Conservation (phyloP, 163 green algal species). For the Scenedesmus sp. region DNA sequence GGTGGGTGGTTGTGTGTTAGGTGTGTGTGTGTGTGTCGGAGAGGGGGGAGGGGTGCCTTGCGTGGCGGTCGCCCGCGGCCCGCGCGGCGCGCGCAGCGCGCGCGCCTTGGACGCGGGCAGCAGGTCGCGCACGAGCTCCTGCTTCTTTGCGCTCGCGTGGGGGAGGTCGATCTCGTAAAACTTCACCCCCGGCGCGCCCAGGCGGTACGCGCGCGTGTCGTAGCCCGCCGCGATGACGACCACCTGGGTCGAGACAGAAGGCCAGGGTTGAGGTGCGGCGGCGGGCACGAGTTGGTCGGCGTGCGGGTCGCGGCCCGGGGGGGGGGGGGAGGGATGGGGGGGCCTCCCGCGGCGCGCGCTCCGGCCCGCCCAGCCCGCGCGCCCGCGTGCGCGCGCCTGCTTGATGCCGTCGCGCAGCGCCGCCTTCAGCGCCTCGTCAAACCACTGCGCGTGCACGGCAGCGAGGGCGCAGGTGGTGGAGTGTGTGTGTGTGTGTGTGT, state of each 20-base stretch:
- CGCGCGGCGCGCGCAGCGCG: too few species aligned
- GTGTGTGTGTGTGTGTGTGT: too few species aligned
- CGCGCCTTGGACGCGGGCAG: slow-evolving; percentile 35
- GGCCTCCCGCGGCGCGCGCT: too few species aligned
- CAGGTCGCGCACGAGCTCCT: slow-evolving; percentile 61
- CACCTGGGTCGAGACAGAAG: slow-evolving; percentile 52
- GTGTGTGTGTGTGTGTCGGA: slow-evolving; percentile 8
- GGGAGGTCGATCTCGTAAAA: slow-evolving; percentile 76
- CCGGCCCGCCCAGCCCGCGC: too few species aligned
- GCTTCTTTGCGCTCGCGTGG: slow-evolving; percentile 61
- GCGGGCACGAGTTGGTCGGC: neutral
- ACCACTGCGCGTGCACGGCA: too few species aligned
- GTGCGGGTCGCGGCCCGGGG: too few species aligned
- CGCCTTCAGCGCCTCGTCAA: slow-evolving; percentile 62
- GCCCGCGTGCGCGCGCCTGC: slow-evolving; percentile 50
- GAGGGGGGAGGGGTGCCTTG: slow-evolving; percentile 1
- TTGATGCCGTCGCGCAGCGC: slow-evolving; percentile 59
- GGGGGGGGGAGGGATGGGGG: too few species aligned
- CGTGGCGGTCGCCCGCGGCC: too few species aligned
- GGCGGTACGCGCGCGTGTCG: slow-evolving; percentile 75
- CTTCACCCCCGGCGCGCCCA: slow-evolving; percentile 50
- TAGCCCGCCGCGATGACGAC: slow-evolving; percentile 74
- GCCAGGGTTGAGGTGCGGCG: neutral
- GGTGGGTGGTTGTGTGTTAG: neutral
- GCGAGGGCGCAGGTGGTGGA: too few species aligned